Base-by-base conservation (phyloP, 2,329 filamentous ascomycete species). In the Aureobasidium sp. region DNA sequence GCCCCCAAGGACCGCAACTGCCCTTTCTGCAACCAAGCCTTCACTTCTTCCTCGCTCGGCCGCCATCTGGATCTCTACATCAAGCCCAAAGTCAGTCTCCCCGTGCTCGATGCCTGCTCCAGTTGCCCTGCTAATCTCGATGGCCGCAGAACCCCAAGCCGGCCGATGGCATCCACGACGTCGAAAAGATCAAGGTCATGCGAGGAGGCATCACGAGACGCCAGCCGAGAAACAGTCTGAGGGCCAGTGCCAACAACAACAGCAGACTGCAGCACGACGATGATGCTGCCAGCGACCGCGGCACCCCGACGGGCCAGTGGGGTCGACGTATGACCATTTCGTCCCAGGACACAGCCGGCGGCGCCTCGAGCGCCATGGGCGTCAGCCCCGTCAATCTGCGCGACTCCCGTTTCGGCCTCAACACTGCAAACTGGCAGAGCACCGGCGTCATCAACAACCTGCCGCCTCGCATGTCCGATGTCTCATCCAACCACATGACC, bases 41-140 rank as follows among this genome's bases (percentile, higher is more conserved):
- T 97, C 72, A 97, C 93, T 16, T 97, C 92, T 1, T 96, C 91
- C n/a, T 96, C 91, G 2, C 84, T 97, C 59, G 93, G 93, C 54
- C 88, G 93, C 49, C 93, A 97, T 75, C 86, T 97, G 67, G 93
- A 97, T 73, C 84, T 96, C 42, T 97, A 95, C 74, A 91, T 97
- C 69, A 92, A 91, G 71, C 87, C 91, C 63, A 95, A 91, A 49
- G 59, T 61, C 9, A 36, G 41, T 30, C 11, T n/a, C n/a, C 58
- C 16, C 21, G 39, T 53, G 8, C 16, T 29, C 30, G 10, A 15
- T 37, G 34, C 32, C 25, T 32, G 21, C 21, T 21, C 21, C 21
- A 21, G 21, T 21, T 21, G 21, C 21, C 21, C 21, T 10, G 27
- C 55, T 59, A 13, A 53, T 21, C 58, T 34, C 41, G 25, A 37